Evolutionary conservation across 257 asterid species (phyloP).

Genomic region (Nemophila menziesii): DNA sequence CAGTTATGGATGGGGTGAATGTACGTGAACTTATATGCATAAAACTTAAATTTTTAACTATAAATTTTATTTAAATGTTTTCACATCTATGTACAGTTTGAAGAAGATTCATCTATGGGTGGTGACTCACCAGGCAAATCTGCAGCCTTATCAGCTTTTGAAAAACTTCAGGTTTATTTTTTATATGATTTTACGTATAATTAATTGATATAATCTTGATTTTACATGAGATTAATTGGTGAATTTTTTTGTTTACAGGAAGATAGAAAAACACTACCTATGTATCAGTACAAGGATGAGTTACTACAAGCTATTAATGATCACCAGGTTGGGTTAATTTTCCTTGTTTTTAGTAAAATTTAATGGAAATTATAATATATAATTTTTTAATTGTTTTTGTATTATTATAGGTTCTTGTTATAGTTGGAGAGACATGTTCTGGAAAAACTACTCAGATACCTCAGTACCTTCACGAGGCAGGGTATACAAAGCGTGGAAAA

Average conservation of each 20-base stretch:
- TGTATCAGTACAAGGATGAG: slow-evolving; percentile 64
- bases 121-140: slow-evolving; percentile 36
- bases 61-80: slow-evolving; percentile 3
- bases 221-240: too few relatives aligned
- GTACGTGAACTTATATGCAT: slow-evolving; percentile 23
- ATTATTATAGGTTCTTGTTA: slow-evolving; percentile 63
- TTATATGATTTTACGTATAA: too few relatives aligned
- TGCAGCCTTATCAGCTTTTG: slow-evolving; percentile 63
- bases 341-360: too few relatives aligned
- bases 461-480: slow-evolving; percentile 93
- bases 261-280: slow-evolving; percentile 80
- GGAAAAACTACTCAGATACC: slow-evolving; percentile 97
- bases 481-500: slow-evolving; percentile 65
- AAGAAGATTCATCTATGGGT: slow-evolving; percentile 37
- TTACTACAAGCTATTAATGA: slow-evolving; percentile 65
- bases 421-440: slow-evolving; percentile 93
- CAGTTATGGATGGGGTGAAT: slow-evolving; percentile 77
- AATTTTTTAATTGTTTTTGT: slow-evolving; percentile 9
- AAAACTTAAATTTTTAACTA: too few relatives aligned
- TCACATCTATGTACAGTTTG: slow-evolving; percentile 37
- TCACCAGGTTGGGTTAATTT: slow-evolving; percentile 49
- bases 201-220: too few relatives aligned
- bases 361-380: too few relatives aligned
- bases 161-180: slow-evolving; percentile 83
- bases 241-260: slow-evolving; percentile 30